Conservation (phyloP, 805 yeast species). For the Ogataea neopini region DNA sequence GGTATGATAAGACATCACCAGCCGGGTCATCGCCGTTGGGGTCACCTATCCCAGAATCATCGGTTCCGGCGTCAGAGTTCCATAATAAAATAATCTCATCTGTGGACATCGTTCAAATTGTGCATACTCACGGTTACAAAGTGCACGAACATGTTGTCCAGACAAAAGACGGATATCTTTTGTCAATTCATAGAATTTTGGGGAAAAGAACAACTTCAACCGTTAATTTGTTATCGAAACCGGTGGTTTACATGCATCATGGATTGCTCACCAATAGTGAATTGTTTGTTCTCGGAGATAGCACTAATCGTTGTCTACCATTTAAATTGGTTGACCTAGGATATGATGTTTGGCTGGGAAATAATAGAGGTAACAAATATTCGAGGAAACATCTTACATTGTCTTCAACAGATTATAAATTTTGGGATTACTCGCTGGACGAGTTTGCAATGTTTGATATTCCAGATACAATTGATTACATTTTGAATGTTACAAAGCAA, state of each 20-base stretch:
- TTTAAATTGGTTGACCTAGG: constrained; percentile 75
- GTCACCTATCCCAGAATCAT: neutral
- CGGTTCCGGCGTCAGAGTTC: constrained; percentile 7
- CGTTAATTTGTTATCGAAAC: constrained; percentile 6
- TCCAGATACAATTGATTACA: constrained; percentile 77
- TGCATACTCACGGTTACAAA: constrained; percentile 53
- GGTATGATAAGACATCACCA: too few relatives aligned
- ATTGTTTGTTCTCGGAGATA: constrained; percentile 49
- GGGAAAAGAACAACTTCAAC: constrained; percentile 26
- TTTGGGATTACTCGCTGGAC: constrained; percentile 91
- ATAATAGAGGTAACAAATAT: constrained; percentile 89
- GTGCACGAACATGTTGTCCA: constrained; percentile 77
- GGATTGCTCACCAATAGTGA: constrained; percentile 88
- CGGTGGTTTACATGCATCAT: constrained; percentile 81
- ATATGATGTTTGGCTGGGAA: constrained; percentile 94
- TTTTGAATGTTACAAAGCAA: constrained; percentile 52
- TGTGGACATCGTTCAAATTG: constrained; percentile 36
- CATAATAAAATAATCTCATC: constrained; percentile 26
- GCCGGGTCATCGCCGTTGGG: neutral
- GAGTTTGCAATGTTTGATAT: constrained; percentile 91
- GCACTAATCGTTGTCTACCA: constrained; percentile 56
- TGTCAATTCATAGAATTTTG: constrained; percentile 68
- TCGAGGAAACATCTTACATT: constrained; percentile 68
- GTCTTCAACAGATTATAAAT: constrained; percentile 44
- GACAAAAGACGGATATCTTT: constrained; percentile 77